A percentile compares a stretch with the other conserved stretches of the same genome.
Conservation (phyloP, 2,329 filamentous ascomycete species). For the Cytospora chrysosperma region DNA sequence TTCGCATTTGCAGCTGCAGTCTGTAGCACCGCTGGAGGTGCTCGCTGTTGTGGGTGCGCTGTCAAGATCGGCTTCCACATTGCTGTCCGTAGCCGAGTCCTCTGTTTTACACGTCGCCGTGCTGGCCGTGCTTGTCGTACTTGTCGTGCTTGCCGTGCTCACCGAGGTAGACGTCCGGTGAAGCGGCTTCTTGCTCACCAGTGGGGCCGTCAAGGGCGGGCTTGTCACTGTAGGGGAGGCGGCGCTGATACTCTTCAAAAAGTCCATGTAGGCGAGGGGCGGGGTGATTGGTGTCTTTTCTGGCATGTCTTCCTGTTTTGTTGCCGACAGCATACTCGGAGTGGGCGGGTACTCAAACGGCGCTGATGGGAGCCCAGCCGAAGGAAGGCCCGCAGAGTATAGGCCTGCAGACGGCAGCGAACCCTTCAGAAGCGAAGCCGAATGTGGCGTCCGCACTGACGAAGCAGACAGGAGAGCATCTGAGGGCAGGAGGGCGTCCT, state of each 20-base stretch:
- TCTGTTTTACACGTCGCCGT: constrained; percentile 44
- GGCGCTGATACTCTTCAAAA: constrained; percentile 79
- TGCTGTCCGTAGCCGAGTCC: constrained; percentile 31
- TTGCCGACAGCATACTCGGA: constrained; percentile 23
- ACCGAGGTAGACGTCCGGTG: constrained; percentile 29
- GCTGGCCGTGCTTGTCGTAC: constrained; percentile 46
- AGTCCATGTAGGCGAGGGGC: constrained; percentile 86
- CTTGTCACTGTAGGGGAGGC: constrained; percentile 61
- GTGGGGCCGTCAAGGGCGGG: constrained; percentile 39
- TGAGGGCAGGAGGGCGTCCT: constrained; percentile 13
- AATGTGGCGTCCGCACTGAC: constrained; percentile 68
- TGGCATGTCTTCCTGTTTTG: constrained; percentile 64
- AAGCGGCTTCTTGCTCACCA: constrained; percentile 31
- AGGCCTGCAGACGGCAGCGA: constrained; percentile 39
- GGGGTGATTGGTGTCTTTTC: constrained; percentile 86
- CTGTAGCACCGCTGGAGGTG: constrained; percentile 47
- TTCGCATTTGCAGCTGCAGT: constrained; percentile 58
- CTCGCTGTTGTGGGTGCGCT: constrained; percentile 56
- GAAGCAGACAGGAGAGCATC: constrained; percentile 39
- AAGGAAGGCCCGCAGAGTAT: constrained; percentile 41
- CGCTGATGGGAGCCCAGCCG: constrained; percentile 32
- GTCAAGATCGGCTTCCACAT: constrained; percentile 31
- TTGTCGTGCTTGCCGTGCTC: constrained; percentile 35
- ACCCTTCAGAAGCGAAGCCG: constrained; percentile 42
- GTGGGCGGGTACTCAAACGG: constrained; percentile 23